phyloP scores from a whole-genome alignment of 169 alveolate species.

The Plasmodium gallinaceum region DNA sequence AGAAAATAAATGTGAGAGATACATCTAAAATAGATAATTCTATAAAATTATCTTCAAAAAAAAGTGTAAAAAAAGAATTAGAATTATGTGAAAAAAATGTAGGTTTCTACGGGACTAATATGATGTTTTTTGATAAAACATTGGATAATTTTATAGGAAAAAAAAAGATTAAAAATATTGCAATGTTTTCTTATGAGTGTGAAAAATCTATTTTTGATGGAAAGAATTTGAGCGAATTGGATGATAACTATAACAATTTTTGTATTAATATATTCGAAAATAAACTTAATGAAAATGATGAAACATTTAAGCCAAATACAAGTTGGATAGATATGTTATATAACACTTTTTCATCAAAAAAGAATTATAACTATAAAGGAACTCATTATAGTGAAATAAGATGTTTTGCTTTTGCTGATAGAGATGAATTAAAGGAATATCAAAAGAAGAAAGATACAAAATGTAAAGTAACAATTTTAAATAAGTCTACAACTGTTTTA shows the following conservation, averaged over 20 bases:
- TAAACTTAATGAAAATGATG: conserved; percentile 13
- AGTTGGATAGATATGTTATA: conserved; percentile 62
- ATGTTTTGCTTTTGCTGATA: conserved; percentile 72
- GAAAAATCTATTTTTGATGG: conserved; percentile 46
- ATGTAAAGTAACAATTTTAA: conserved; percentile 40
- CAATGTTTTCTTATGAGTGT: conserved; percentile 75
- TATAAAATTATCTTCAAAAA: conserved; percentile 16
- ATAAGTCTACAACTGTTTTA: conserved; percentile 26
- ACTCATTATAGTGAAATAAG: conserved; percentile 34
- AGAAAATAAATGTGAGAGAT: conserved; percentile 18
- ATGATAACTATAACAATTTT: conserved; percentile 38
- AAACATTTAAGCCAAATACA: conserved; percentile 36
- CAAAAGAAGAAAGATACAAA: conserved; percentile 45
- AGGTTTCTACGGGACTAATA: conserved; percentile 57
- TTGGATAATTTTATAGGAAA: conserved; percentile 68
- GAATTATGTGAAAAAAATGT: conserved; percentile 43
- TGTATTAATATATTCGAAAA: conserved; percentile 40
- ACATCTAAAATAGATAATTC: conserved; percentile 36
- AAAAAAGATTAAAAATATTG: conserved; percentile 29
- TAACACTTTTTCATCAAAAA: conserved; percentile 48
- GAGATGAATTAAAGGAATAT: conserved; percentile 50
- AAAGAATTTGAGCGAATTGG: conserved; percentile 57
- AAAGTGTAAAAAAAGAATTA: conserved; percentile 16
- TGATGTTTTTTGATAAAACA: conserved; percentile 22
- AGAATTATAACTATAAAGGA: conserved; percentile 22